phyloP scores from a whole-genome alignment of 345 rosid genomes.

The Bretschneidera sinensis region DNA sequence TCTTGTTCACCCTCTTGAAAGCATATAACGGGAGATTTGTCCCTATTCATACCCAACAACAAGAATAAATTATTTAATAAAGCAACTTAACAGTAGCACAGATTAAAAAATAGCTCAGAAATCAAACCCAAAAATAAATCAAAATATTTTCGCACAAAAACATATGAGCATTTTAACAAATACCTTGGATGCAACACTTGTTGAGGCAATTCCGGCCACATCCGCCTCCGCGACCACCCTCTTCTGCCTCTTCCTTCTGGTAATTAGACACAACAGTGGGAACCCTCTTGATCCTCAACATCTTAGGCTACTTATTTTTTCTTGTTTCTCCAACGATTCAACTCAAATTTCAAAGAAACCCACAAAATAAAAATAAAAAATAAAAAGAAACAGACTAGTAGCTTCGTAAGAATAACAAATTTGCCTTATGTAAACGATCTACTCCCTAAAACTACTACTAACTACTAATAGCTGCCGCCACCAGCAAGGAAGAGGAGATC shows the following conservation, averaged over 20 bases:
- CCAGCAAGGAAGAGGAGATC: slow-evolving; percentile 99
- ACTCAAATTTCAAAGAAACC: slow-evolving; percentile 15
- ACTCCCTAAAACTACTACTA: neutral
- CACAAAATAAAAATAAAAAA: slow-evolving; percentile 9
- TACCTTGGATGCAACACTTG: slow-evolving; percentile 74
- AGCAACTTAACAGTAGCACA: slow-evolving; percentile 4
- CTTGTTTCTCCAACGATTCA: neutral
- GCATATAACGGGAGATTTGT: slow-evolving; percentile 74
- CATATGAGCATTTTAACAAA: neutral
- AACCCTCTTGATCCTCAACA: slow-evolving; percentile 83
- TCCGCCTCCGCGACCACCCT: slow-evolving; percentile 46
- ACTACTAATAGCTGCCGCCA: slow-evolving; percentile 30
- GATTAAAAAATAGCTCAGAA: slow-evolving; percentile 3
- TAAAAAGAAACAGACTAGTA: too few relatives aligned
- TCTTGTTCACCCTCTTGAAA: slow-evolving; percentile 44
- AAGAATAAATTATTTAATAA: too few relatives aligned
- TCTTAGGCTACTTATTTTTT: slow-evolving; percentile 34
- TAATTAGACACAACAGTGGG: slow-evolving; percentile 81
- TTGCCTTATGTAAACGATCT: slow-evolving; percentile 7
- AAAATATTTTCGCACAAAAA: neutral
- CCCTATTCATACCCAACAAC: slow-evolving; percentile 26
- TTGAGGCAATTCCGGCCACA: slow-evolving; percentile 80
- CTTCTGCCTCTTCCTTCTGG: slow-evolving; percentile 71
- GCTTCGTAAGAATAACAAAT: neutral
- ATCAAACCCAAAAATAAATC: too few relatives aligned